Evolutionary conservation across 1,139 yeast species (phyloP), one percentile per base, ranked within the genome.

Genomic region (Hansenula lynferdii): DNA sequence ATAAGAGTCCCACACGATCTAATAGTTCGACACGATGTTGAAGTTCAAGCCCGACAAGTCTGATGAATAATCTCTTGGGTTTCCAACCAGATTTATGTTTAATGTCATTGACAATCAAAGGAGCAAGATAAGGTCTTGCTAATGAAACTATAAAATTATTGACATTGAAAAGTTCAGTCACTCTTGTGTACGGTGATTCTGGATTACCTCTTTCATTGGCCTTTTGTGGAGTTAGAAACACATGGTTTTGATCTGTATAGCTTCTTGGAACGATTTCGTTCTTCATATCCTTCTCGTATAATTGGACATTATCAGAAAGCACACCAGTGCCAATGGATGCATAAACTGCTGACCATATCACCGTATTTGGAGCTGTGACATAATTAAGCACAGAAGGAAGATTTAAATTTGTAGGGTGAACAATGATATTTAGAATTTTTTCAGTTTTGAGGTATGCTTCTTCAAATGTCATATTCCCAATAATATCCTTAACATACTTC

Each of bases 41-140:
- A 27, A 89, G 65, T 56, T 90, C 97, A 65, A 80, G 33, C 35
- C 53, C 57, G n/a, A 53, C 33, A 11, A 53, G 29, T 26, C 56
- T 42, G 27, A 49, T 50, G 44, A 64, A 19, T 48, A 64, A 38
- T 60, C 49, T 58, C 48, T 34, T 67, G 42, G 26, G 58, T 55
- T 44, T 62, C 66, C 49, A 65, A 1, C 57, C 56, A 3, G 48
- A 62, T 41, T 61, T 65, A 55, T 85, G 94, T 51, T 82, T 82
- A 54, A 87, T 71, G 54, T 89, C 97, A 47, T 86, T 84, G 28
- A 85, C 79, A 35, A 92, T 73, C 37, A 90, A 67, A 0, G 97
- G 97, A 0, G 97, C 96, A 49, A 90, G 67, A 54, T 92, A 90
- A 0, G 97, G 97, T 43, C 97, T 73, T 11, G 97, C 96, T 49